Evolutionary conservation across 495 filamentous ascomycete genomes (phyloP).

Genomic region (Elaphomyces granulatus): DNA sequence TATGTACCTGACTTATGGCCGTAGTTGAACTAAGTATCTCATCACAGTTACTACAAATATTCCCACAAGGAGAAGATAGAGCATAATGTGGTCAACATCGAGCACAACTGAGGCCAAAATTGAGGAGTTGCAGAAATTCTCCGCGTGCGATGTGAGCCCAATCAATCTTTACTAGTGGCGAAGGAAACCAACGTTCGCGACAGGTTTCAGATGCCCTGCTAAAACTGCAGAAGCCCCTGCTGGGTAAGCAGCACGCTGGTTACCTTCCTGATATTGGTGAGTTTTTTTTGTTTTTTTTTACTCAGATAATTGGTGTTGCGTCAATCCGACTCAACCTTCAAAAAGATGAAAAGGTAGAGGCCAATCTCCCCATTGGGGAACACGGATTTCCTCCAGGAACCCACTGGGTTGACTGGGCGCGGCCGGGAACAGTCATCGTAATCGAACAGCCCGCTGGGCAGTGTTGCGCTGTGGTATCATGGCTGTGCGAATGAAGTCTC

Average conservation of each 20-base stretch:
- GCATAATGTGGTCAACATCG: no score
- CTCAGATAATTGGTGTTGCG: background rate
- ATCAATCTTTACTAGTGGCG: background rate
- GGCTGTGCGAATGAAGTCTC: conserved; percentile 43
- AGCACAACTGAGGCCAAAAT: conserved; percentile 14
- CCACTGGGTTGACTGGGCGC: conserved; percentile 46
- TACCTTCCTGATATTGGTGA: conserved; percentile 47
- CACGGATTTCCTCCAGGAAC: conserved; percentile 27
- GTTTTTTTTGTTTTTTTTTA: conserved; percentile 5
- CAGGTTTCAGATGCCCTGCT: conserved; percentile 50
- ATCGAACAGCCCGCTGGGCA: conserved; percentile 44
- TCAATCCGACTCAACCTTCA: conserved; percentile 42
- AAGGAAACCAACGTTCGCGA: background rate
- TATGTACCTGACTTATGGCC: no score
- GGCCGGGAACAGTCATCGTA: conserved; percentile 39
- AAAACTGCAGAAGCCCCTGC: conserved; percentile 37
- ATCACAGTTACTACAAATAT: no score
- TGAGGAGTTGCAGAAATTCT: conserved; percentile 24
- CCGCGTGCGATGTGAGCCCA: conserved; percentile 33
- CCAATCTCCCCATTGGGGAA: background rate
- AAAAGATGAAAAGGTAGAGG: conserved; percentile 33
- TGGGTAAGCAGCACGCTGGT: conserved; percentile 30
- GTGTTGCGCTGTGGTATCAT: conserved; percentile 52
- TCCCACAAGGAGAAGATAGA: no score
- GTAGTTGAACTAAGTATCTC: no score